phyloP scores from a whole-genome alignment of 176 grass and related monocot species.

The Poa annua region DNA sequence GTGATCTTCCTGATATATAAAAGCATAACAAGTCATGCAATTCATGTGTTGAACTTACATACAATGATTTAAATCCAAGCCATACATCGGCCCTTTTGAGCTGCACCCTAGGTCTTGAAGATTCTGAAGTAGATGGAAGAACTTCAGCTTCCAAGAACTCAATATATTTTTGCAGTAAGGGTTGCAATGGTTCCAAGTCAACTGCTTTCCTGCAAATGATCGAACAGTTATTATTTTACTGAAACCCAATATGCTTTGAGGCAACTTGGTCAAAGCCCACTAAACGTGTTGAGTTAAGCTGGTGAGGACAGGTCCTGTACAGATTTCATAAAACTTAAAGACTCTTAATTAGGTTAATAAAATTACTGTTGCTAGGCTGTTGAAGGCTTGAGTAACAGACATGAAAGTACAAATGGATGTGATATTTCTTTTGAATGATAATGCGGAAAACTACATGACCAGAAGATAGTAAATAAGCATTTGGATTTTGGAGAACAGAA shows the following conservation, averaged over 20 bases:
- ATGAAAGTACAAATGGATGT: constrained; percentile 16
- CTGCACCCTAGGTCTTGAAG: constrained; percentile 75
- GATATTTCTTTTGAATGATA: neutral
- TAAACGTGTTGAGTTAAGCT: constrained; percentile 29
- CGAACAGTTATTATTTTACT: constrained; percentile 33
- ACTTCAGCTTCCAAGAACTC: constrained; percentile 80
- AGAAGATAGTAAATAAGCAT: constrained; percentile 6
- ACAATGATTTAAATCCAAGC: constrained; percentile 99
- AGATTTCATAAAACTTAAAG: constrained; percentile 27
- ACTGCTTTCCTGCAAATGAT: constrained; percentile 62
- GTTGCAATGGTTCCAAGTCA: constrained; percentile 87
- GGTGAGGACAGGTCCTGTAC: constrained; percentile 1
- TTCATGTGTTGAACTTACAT: constrained; percentile 70
- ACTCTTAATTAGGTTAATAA: constrained; percentile 22
- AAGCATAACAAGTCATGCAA: constrained; percentile 25
- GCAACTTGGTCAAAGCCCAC: neutral
- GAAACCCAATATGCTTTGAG: constrained; percentile 17
- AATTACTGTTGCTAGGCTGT: constrained; percentile 30
- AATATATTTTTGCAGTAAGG: constrained; percentile 83
- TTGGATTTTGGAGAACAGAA: constrained; percentile 10
- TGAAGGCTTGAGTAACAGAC: constrained; percentile 3
- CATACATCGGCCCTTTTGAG: constrained; percentile 85
- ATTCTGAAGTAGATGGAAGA: constrained; percentile 61
- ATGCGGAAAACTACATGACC: neutral
- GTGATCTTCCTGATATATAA: constrained; percentile 20